These are phyloP conservation scores for Citrullus mucosospermus DNA, from an alignment of 306 rosid genomes.

Conservation along the genomic window DNA sequence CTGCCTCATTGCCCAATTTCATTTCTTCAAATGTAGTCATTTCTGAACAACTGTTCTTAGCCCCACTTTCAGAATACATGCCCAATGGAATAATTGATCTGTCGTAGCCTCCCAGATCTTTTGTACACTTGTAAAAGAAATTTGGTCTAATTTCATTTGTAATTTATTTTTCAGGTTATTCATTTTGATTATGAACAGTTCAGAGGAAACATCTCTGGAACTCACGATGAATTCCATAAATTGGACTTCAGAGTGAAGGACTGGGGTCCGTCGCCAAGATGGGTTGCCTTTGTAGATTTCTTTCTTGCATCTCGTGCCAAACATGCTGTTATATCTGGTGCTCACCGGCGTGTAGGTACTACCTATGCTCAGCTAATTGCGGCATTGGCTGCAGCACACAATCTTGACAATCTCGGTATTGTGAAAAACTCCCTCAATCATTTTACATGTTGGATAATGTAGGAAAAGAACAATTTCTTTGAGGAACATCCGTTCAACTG, in stretches of 20 bases:
- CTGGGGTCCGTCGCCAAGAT: constrained; percentile 98
- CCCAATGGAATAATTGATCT: neutral
- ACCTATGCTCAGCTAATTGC: constrained; percentile 95
- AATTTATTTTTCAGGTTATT: constrained; percentile 44
- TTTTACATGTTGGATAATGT: neutral
- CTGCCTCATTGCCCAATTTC: neutral
- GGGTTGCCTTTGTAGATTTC: constrained; percentile 98
- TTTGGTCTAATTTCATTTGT: neutral
- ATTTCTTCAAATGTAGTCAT: neutral
- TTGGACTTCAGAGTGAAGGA: constrained; percentile 73
- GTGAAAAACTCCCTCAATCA: neutral
- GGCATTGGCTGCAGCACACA: constrained; percentile 70
- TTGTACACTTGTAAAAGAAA: neutral
- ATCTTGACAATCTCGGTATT: constrained; percentile 34
- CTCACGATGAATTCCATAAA: constrained; percentile 26
- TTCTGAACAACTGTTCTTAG: neutral
- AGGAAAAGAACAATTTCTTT: neutral
- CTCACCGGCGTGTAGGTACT: constrained; percentile 90
- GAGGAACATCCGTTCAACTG: neutral
- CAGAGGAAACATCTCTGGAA: constrained; percentile 50
- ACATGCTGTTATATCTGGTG: constrained; percentile 72
- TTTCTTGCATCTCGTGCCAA: constrained; percentile 86
- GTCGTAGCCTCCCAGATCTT: neutral
- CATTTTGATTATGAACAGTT: constrained; percentile 75
- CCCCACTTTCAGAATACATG: neutral